Base-by-base conservation (phyloP, 345 rosid genomes). In the Aquilaria yunnanensis region DNA sequence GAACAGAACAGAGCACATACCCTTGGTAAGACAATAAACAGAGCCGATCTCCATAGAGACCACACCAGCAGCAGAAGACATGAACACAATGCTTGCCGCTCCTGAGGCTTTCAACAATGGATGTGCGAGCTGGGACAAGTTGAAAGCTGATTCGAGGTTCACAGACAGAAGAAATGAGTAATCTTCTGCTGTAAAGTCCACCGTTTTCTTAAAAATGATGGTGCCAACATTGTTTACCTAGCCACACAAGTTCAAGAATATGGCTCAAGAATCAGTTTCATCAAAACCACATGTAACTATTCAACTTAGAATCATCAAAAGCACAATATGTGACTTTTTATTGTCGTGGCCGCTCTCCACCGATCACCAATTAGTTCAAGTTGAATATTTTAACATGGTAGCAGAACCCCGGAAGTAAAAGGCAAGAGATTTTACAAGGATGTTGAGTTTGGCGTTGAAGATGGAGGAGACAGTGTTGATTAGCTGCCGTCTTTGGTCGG, bases 71-170 rank as follows among this genome's bases (percentile, higher is more conserved):
- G 70, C 72, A 0, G 88, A 88, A 53, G 90, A 83, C 13, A 78
- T 67, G 60, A 83, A 77, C 8, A 85, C 78, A 33, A 82, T 68
- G 59, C 66, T 81, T 37, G 81, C 93, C 0, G 68, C 66, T 12
- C 81, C 77, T 0, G 94, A 78, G 37, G 77, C 74, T 71, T 80
- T 82, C 4, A 83, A 46, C 1, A 83, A 72, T 14, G 85, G 87
- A 65, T 85, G 78, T 3, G 83, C 77, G 13, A 85, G 75, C 61
- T 85, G 87, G 70, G 77, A 65, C 14, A 85, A 23, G 68, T 85
- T 82, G 57, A 58, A 87, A 4, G 83, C 69, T 11, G 87, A 68
- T 67, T 88, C 87, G 12, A 88, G 52, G 65, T 85, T 85, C 6
- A 80, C 70, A 1, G 67, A 32, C 72, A 81, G 62, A 12, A 77